A percentile compares a stretch with the other conserved stretches of the same genome.
Evolutionary conservation across 768 basidiomycete genomes (phyloP).

Genomic region (Gyrodon lividus): DNA sequence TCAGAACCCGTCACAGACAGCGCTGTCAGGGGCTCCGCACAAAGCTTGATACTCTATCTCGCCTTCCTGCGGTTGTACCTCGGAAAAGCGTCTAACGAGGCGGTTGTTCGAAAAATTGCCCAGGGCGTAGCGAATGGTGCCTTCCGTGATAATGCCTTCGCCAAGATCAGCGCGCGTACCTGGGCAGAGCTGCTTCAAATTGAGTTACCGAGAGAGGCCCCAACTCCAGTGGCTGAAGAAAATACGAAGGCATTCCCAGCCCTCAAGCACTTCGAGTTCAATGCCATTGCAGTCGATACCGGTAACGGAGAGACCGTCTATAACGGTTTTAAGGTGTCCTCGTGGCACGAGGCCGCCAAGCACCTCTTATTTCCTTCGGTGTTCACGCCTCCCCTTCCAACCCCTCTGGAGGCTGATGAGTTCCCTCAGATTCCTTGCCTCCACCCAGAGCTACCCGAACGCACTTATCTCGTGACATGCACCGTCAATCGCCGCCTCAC

Average conservation of each 20-base stretch:
- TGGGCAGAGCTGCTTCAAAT: slow-evolving; percentile 70
- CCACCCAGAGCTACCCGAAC: slow-evolving; percentile 84
- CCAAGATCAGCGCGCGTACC: slow-evolving; percentile 54
- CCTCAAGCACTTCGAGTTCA: slow-evolving; percentile 64
- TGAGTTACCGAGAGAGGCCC: slow-evolving; percentile 35
- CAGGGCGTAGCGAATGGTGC: slow-evolving; percentile 43
- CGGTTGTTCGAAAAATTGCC: slow-evolving; percentile 51
- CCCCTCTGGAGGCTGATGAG: slow-evolving; percentile 35
- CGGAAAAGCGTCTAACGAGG: slow-evolving; percentile 57
- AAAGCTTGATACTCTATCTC: slow-evolving; percentile 65
- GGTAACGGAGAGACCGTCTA: slow-evolving; percentile 55
- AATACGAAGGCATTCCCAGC: slow-evolving; percentile 24
- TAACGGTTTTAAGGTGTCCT: slow-evolving; percentile 58
- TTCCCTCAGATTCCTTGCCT: slow-evolving; percentile 65
- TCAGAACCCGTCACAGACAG: slow-evolving; percentile 28
- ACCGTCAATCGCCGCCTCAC: slow-evolving; percentile 93
- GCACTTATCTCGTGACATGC: slow-evolving; percentile 91
- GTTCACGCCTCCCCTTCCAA: slow-evolving; percentile 54
- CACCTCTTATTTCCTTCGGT: slow-evolving; percentile 86
- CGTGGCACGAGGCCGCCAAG: slow-evolving; percentile 86
- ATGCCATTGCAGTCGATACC: slow-evolving; percentile 70
- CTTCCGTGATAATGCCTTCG: slow-evolving; percentile 41
- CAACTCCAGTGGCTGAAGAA: slow-evolving; percentile 18
- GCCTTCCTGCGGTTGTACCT: slow-evolving; percentile 86
- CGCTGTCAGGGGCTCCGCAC: slow-evolving; percentile 40